Base-by-base conservation (phyloP, 768 basidiomycete genomes). In the Tubosaeta sp. region DNA sequence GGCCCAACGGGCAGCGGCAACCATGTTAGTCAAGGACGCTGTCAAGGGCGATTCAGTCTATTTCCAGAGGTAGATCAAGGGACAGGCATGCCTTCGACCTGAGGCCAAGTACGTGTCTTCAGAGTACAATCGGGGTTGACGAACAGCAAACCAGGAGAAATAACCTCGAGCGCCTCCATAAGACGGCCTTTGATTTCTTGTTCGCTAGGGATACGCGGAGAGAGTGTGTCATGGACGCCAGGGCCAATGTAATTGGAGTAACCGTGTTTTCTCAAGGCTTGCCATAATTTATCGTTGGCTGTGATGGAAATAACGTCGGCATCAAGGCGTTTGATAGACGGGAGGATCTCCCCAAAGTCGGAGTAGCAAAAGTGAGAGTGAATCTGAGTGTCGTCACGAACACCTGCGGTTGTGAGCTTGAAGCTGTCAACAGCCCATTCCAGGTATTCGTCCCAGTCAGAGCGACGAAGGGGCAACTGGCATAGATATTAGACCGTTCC, bases 341-440 rank as follows among this genome's bases (percentile, higher is more conserved):
- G 84, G 90, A 97, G 96, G 76, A 97, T 97, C 69, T 96, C 92
- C 75, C 87, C 90, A 69, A 97, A 98, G 78, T 97, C 94, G 51
- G 94, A 97, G 78, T 93, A 94, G 78, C 93, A 95, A 82, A 95
- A 95, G 81, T 99, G 96, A 45, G 94, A 97, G 78, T 97, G 95
- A 62, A 94, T 93, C 75, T 98, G 95, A 64, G 92, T 90, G 54
- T 84, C 78, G 69, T 98, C 87, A 66, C 82, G 82, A 62, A 98
- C 96, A 71, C 95, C 96, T 18, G 96, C 91, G 52, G 95, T 98
- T 45, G 96, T 76, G 55, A 98, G 85, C 74, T 94, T 94, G 84
- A 99, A 99, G 57, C 94, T 96, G 75, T 97, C 93, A 55, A 97
- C 94, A 43, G 96, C 94, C 96, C 96, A 99, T 59, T 80, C 83